Percentiles rank a stretch among this genome's conserved stretches.
phyloP scores from a whole-genome alignment of 2,329 filamentous ascomycete genomes.

The Cladophialophora immunda region DNA sequence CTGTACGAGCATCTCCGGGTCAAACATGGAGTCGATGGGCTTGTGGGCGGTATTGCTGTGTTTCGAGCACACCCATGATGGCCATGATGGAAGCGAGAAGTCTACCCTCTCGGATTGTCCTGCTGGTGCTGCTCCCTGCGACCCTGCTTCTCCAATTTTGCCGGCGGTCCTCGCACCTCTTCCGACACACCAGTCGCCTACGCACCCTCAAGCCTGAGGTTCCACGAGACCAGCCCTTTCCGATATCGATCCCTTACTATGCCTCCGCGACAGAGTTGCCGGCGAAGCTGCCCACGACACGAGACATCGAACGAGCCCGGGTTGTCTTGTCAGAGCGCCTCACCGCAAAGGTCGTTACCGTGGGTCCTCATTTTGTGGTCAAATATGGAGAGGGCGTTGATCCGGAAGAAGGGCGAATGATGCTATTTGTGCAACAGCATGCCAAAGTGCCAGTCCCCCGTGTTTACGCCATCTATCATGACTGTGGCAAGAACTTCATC shows the following conservation, averaged over 20 bases:
- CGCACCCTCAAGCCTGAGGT: background rate
- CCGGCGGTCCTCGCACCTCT: background rate
- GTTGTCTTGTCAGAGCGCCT: conserved; percentile 31
- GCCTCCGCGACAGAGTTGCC: conserved; percentile 1
- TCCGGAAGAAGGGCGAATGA: conserved; percentile 46
- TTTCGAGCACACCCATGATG: background rate
- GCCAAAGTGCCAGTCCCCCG: conserved; percentile 44
- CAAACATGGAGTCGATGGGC: background rate
- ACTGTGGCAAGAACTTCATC: conserved; percentile 43
- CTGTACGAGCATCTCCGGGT: background rate
- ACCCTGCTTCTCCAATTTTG: background rate
- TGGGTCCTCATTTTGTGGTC: conserved; percentile 40
- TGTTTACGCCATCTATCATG: conserved; percentile 46
- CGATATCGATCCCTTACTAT: conserved; percentile 19
- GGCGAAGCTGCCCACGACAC: conserved; percentile 36
- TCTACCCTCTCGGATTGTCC: background rate
- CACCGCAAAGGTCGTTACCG: conserved; percentile 38
- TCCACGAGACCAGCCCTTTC: background rate
- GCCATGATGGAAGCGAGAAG: background rate
- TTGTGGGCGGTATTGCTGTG: background rate
- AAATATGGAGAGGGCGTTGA: conserved; percentile 43
- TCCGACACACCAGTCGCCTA: background rate
- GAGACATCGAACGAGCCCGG: conserved; percentile 38
- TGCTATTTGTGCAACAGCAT: conserved; percentile 44
- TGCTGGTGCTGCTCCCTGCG: background rate